A percentile compares a stretch with the other conserved stretches of the same genome.
Evolutionary conservation across 1,139 yeast genomes (phyloP).

Genomic region (Torulaspora globosa): DNA sequence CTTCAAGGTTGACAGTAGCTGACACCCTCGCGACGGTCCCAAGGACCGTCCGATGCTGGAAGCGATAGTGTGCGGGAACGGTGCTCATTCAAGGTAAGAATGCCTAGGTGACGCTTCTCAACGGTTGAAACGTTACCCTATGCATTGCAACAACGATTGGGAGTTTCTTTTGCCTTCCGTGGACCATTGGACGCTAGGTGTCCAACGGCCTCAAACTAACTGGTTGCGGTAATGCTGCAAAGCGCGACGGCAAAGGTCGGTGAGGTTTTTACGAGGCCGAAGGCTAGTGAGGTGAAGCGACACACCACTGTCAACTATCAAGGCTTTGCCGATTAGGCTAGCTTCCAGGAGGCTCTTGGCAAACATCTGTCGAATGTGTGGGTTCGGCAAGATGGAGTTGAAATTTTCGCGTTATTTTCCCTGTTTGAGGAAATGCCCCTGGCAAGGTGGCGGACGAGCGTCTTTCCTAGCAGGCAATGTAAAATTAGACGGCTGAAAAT

Average conservation of each 20-base stretch:
- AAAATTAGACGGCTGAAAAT: slow-evolving; percentile 6
- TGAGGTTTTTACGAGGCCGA: slow-evolving; percentile 6
- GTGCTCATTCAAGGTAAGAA: slow-evolving; percentile 5
- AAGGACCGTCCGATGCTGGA: slow-evolving; percentile 3
- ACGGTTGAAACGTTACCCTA: slow-evolving; percentile 11
- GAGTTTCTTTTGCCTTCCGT: slow-evolving; percentile 7
- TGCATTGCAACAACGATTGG: not conserved
- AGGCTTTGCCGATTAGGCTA: not conserved
- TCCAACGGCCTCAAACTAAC: not conserved
- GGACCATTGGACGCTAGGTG: not conserved
- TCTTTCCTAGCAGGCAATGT: not conserved
- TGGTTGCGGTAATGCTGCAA: slow-evolving; percentile 1
- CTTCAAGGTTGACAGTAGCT: not conserved
- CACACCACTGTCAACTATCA: not conserved
- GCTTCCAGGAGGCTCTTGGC: not conserved
- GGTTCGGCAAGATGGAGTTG: slow-evolving; percentile 2
- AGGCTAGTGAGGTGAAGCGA: not conserved
- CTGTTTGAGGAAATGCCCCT: slow-evolving; percentile 9
- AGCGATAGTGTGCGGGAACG: slow-evolving; percentile 3
- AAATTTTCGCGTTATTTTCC: slow-evolving; percentile 9
- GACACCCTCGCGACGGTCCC: not conserved
- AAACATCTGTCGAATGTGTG: slow-evolving; percentile 5
- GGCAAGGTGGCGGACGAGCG: not conserved
- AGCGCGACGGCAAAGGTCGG: not conserved
- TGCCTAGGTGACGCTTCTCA: slow-evolving; percentile 5